Evolutionary conservation across 2,329 filamentous ascomycete genomes (phyloP).

Genomic region (Malbranchea zuffiana): DNA sequence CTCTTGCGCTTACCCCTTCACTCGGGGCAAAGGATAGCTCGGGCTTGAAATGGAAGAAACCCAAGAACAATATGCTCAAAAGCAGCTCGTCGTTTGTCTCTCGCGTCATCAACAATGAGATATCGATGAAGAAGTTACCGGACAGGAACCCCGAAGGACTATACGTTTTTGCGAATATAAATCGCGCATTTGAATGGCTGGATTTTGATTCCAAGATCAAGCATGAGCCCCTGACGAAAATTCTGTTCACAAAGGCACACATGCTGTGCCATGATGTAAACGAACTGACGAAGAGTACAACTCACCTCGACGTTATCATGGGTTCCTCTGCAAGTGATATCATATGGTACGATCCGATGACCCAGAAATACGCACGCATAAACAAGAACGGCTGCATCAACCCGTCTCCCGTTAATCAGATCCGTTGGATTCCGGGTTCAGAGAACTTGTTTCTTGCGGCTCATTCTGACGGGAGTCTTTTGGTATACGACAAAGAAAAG

Average conservation of each 20-base stretch:
- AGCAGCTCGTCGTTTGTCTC: conserved; percentile 98
- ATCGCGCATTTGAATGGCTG: conserved; percentile 91
- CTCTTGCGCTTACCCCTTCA: conserved; percentile 56
- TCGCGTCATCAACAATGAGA: conserved; percentile 84
- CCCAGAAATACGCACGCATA: conserved; percentile 85
- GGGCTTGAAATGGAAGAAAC: conserved; percentile 67
- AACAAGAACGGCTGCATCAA: conserved; percentile 97
- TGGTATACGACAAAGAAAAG: conserved; percentile 97
- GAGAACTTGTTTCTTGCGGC: conserved; percentile 87
- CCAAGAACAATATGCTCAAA: conserved; percentile 97
- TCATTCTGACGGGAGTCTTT: conserved; percentile 78
- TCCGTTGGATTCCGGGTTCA: conserved; percentile 87
- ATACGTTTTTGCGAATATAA: conserved; percentile 91
- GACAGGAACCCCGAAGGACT: conserved; percentile 69
- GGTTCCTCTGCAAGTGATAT: conserved; percentile 95
- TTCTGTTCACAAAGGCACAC: conserved; percentile 92
- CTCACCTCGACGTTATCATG: conserved; percentile 83
- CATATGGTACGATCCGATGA: conserved; percentile 96
- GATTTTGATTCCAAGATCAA: conserved; percentile 62
- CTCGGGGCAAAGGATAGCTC: conserved; percentile 59
- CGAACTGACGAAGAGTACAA: conserved; percentile 61
- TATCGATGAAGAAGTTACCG: conserved; percentile 62
- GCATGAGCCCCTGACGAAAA: conserved; percentile 87
- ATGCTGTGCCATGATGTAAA: conserved; percentile 93
- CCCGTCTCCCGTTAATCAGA: conserved; percentile 69